Percentiles rank a stretch among this genome's conserved stretches.
Conservation (phyloP, 495 filamentous ascomycete genomes). For the Xylaria intraflava region DNA sequence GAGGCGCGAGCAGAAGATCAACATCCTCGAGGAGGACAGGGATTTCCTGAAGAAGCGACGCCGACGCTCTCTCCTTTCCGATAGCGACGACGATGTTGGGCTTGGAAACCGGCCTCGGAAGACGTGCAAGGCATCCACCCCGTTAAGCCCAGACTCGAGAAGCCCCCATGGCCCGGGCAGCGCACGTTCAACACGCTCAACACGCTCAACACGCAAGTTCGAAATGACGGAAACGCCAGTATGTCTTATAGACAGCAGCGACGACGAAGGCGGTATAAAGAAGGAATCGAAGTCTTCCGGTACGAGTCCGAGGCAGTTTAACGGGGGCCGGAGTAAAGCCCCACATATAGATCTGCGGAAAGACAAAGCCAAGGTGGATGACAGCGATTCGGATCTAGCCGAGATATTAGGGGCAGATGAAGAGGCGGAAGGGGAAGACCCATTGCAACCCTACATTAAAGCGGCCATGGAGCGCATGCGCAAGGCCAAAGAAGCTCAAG, state of each 20-base stretch:
- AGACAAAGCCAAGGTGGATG: constrained; percentile 12
- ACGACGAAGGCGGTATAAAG: constrained; percentile 8
- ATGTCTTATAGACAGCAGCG: constrained; percentile 13
- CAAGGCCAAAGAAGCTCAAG: constrained; percentile 20
- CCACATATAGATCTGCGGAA: not conserved
- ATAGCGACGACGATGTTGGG: constrained; percentile 10
- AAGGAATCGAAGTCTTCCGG: not conserved
- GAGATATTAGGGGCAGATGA: constrained; percentile 2
- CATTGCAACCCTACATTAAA: constrained; percentile 29
- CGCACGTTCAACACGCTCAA: constrained; percentile 1
- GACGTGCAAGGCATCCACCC: constrained; percentile 9
- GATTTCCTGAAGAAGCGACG: constrained; percentile 26
- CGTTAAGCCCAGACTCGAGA: constrained; percentile 11
- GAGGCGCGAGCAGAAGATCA: constrained; percentile 11
- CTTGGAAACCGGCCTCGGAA: constrained; percentile 6
- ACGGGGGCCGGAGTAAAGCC: not conserved
- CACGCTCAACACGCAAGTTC: constrained; percentile 3
- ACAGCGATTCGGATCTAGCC: constrained; percentile 9
- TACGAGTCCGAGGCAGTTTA: not conserved
- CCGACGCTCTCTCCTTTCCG: constrained; percentile 12
- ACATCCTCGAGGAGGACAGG: constrained; percentile 16
- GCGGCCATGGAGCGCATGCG: constrained; percentile 19
- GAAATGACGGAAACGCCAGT: constrained; percentile 4
- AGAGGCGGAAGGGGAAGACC: constrained; percentile 18
- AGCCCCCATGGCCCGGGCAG: constrained; percentile 3